Evolutionary conservation across 176 grass and related monocot species (phyloP).

Genomic region (Oryza rufipogon): DNA sequence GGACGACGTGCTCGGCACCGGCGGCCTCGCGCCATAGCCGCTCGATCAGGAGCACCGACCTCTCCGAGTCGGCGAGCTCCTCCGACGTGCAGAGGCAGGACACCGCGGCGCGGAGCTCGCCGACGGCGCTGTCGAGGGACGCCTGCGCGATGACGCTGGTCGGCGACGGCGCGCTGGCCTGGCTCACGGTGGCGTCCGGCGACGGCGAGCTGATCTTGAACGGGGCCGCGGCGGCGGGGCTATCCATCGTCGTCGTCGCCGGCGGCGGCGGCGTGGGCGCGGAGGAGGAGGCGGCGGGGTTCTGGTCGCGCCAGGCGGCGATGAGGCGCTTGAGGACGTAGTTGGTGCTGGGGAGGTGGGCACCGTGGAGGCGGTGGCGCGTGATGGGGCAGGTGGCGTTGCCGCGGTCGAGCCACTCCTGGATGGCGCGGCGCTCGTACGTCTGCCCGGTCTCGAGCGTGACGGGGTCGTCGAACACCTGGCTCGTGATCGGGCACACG

Average conservation of each 20-base stretch:
- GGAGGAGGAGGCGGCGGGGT: slow-evolving; percentile 26
- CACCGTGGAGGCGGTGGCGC: slow-evolving; percentile 51
- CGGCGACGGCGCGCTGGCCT: slow-evolving; percentile 42
- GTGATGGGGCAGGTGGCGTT: slow-evolving; percentile 80
- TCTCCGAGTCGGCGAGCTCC: slow-evolving; percentile 53
- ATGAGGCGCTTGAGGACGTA: slow-evolving; percentile 81
- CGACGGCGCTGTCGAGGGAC: slow-evolving; percentile 37
- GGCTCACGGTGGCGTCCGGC: slow-evolving; percentile 36
- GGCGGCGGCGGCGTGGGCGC: background rate
- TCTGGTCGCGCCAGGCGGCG: slow-evolving; percentile 54
- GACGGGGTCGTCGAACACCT: slow-evolving; percentile 77
- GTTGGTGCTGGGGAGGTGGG: slow-evolving; percentile 65
- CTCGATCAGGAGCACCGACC: slow-evolving; percentile 61
- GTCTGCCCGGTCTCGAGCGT: slow-evolving; percentile 75
- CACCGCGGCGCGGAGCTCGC: slow-evolving; percentile 58
- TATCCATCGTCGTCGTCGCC: slow-evolving; percentile 20
- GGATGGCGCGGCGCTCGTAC: slow-evolving; percentile 74
- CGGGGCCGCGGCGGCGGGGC: background rate
- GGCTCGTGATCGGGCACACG: slow-evolving; percentile 71
- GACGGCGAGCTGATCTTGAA: slow-evolving; percentile 48
- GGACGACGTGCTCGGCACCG: slow-evolving; percentile 16
- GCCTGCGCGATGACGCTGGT: slow-evolving; percentile 63
- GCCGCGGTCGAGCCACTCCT: slow-evolving; percentile 70
- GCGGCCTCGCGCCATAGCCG: slow-evolving; percentile 46
- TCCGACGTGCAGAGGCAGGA: slow-evolving; percentile 75